A percentile compares a stretch with the other conserved stretches of the same genome.
Conservation (phyloP, 768 basidiomycete genomes). For the Jaapia argillacea region DNA sequence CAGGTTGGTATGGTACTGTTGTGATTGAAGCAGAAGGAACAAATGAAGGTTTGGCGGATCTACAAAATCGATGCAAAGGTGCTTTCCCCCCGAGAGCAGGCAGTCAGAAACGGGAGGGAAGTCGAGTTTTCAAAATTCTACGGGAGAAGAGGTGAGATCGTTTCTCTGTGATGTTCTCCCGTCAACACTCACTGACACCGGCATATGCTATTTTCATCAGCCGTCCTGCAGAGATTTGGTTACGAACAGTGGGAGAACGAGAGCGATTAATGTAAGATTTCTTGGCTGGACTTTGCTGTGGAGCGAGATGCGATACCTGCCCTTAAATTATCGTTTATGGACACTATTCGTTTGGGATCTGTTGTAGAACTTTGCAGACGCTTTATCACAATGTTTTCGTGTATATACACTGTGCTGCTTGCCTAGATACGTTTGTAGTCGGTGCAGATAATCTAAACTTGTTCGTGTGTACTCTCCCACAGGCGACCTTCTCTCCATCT, state of each 20-base stretch:
- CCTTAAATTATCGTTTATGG: too few relatives aligned
- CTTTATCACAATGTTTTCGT: too few relatives aligned
- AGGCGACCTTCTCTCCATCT: too few relatives aligned
- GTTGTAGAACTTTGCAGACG: too few relatives aligned
- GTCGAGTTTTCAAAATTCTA: slow-evolving; percentile 58
- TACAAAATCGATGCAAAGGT: slow-evolving; percentile 64
- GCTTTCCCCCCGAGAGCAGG: slow-evolving; percentile 54
- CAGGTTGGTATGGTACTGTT: slow-evolving; percentile 77
- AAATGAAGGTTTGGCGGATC: slow-evolving; percentile 72
- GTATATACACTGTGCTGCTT: too few relatives aligned
- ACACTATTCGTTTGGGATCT: too few relatives aligned
- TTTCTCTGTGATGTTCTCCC: slow-evolving; percentile 1
- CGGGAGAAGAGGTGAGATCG: slow-evolving; percentile 63
- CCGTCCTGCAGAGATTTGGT: slow-evolving; percentile 68
- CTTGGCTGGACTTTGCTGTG: too few relatives aligned
- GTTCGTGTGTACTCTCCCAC: too few relatives aligned
- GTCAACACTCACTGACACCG: slow-evolving; percentile 1
- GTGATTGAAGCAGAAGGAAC: slow-evolving; percentile 84
- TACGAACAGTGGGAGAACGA: slow-evolving; percentile 54
- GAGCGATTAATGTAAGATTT: slow-evolving; percentile 46
- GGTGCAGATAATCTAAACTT: too few relatives aligned
- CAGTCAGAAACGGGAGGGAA: slow-evolving; percentile 27
- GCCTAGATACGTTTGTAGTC: too few relatives aligned
- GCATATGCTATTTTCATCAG: slow-evolving; percentile 22
- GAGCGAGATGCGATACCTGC: too few relatives aligned